phyloP scores from a whole-genome alignment of 768 basidiomycete genomes.

The Dentipellis sp. region DNA sequence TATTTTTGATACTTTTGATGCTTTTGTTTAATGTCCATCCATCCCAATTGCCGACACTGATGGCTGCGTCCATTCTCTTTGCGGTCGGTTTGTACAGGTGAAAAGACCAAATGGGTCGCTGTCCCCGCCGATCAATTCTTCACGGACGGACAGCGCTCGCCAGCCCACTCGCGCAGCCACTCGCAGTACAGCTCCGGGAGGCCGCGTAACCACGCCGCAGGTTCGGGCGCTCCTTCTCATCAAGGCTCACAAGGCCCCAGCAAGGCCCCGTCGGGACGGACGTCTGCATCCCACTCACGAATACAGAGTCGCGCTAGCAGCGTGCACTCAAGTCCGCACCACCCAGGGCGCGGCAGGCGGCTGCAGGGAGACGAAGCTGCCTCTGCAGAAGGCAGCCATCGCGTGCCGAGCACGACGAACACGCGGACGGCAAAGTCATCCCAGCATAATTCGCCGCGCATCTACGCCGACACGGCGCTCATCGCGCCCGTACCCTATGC shows the following conservation, averaged over 20 bases:
- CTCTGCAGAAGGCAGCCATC: not conserved
- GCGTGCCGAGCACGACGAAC: not conserved
- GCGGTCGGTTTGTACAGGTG: slow-evolving; percentile 23
- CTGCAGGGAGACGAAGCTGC: slow-evolving; percentile 2
- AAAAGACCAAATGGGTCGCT: slow-evolving; percentile 55
- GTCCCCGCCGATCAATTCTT: slow-evolving; percentile 49
- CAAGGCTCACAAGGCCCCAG: slow-evolving; percentile 30
- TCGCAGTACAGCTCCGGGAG: slow-evolving; percentile 14
- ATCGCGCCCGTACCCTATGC: slow-evolving; percentile 11
- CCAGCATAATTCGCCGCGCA: slow-evolving; percentile 4
- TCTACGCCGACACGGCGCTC: slow-evolving; percentile 6
- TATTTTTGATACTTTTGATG: slow-evolving; percentile 1
- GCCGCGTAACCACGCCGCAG: slow-evolving; percentile 16
- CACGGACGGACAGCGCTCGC: slow-evolving; percentile 29
- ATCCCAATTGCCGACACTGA: not conserved
- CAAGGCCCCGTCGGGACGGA: slow-evolving; percentile 24
- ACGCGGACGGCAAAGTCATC: slow-evolving; percentile 2
- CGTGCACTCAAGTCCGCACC: slow-evolving; percentile 39
- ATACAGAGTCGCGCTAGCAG: slow-evolving; percentile 37
- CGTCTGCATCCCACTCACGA: slow-evolving; percentile 34
- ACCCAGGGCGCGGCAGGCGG: slow-evolving; percentile 8
- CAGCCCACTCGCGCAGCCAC: slow-evolving; percentile 20
- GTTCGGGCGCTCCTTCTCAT: slow-evolving; percentile 23
- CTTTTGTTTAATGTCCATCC: not conserved
- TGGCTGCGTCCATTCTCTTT: not conserved